Evolutionary conservation across 2,329 filamentous ascomycete genomes (phyloP).

Genomic region (Fusarium tanahbumbuense): DNA sequence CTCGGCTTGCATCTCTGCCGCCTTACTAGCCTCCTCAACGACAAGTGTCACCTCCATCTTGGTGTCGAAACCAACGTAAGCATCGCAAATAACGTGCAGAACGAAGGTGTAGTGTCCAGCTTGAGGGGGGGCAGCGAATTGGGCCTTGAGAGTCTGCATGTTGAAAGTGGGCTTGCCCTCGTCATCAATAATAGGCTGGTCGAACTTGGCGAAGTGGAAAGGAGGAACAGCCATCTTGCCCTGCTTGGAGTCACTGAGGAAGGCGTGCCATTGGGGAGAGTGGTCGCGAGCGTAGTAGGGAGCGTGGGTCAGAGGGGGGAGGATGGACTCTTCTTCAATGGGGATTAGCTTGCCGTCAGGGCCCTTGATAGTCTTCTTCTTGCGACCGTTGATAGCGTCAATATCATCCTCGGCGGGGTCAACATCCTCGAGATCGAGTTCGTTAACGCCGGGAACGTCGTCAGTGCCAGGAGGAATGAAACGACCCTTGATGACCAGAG

Average conservation of each 20-base stretch:
- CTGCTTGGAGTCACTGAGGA: constrained; percentile 92
- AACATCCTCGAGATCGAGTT: constrained; percentile 86
- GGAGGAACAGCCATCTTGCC: constrained; percentile 97
- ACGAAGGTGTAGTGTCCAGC: constrained; percentile 94
- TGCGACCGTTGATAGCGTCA: constrained; percentile 83
- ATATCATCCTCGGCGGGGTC: constrained; percentile 94
- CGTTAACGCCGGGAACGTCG: constrained; percentile 78
- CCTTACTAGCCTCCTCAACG: constrained; percentile 90
- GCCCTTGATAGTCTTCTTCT: constrained; percentile 74
- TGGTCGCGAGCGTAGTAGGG: constrained; percentile 92
- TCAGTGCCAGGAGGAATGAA: constrained; percentile 88
- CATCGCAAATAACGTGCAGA: constrained; percentile 93
- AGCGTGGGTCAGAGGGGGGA: constrained; percentile 88
- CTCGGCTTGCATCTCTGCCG: constrained; percentile 81
- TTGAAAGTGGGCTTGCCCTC: constrained; percentile 90
- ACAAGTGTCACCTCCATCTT: constrained; percentile 90
- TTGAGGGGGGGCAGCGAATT: constrained; percentile 94
- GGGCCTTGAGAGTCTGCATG: constrained; percentile 95
- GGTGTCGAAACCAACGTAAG: constrained; percentile 93
- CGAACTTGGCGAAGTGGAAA: constrained; percentile 93
- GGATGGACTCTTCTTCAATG: constrained; percentile 72
- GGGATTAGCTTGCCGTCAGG: constrained; percentile 66
- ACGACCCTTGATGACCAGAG: constrained; percentile 93
- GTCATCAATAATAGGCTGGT: constrained; percentile 85
- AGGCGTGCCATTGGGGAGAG: constrained; percentile 91